phyloP scores from a whole-genome alignment of 768 basidiomycete species.

The Suillus subalutaceus region DNA sequence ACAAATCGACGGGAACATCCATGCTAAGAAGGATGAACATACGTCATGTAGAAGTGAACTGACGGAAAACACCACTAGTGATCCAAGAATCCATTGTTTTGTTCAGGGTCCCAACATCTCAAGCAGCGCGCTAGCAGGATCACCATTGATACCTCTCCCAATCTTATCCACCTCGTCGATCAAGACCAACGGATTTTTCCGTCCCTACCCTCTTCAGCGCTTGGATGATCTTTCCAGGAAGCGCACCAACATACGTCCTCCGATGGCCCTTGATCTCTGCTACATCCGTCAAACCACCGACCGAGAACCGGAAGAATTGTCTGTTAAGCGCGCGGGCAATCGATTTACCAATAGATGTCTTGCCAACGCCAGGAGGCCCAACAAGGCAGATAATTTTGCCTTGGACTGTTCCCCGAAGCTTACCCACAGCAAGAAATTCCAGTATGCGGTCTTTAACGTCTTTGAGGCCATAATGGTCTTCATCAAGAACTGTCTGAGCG shows the following conservation, averaged over 20 bases:
- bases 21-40: slow-evolving; percentile 52
- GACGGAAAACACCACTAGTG: slow-evolving; percentile 73
- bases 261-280: slow-evolving; percentile 99
- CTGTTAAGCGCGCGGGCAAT: slow-evolving; percentile 89
- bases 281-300: slow-evolving; percentile 95
- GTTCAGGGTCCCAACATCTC: slow-evolving; percentile 97
- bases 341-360: slow-evolving; percentile 94
- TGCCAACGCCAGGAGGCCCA: slow-evolving; percentile 97
- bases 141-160: slow-evolving; percentile 87
- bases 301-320: slow-evolving; percentile 96
- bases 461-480: slow-evolving; percentile 91
- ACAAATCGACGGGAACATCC: slow-evolving; percentile 96
- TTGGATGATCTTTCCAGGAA: slow-evolving; percentile 95
- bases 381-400: slow-evolving; percentile 98
- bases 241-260: slow-evolving; percentile 93
- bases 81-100: slow-evolving; percentile 92
- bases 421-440: slow-evolving; percentile 95
- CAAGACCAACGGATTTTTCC: slow-evolving; percentile 90
- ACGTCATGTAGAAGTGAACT: too few species aligned
- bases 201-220: slow-evolving; percentile 91
- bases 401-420: slow-evolving; percentile 90
- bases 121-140: slow-evolving; percentile 86
- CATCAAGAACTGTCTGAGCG: slow-evolving; percentile 84
- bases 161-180: slow-evolving; percentile 98
- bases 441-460: slow-evolving; percentile 94